These are phyloP conservation scores for Amoeboaphelidium protococcarum DNA, from an alignment of 371 early-diverging fungal species.

Conservation along the genomic window DNA sequence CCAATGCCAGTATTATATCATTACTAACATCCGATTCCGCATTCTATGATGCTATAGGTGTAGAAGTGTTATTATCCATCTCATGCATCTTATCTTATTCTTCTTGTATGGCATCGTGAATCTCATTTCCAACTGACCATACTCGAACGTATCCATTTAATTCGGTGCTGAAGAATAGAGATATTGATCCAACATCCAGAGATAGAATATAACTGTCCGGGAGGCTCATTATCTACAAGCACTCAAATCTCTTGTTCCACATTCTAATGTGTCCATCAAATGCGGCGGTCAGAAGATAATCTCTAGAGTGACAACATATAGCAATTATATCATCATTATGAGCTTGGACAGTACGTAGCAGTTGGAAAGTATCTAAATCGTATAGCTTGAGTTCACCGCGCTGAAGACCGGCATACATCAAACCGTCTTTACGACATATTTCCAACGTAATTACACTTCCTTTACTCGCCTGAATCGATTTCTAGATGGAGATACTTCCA, in stretches of 20 bases:
- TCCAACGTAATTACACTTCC: conserved; percentile 29
- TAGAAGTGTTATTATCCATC: neutral
- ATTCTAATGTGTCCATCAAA: conserved; percentile 49
- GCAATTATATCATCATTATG: conserved; percentile 41
- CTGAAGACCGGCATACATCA: conserved; percentile 49
- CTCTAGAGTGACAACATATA: conserved; percentile 16
- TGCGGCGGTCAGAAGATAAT: conserved; percentile 32
- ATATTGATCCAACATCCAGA: conserved; percentile 29
- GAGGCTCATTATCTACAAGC: conserved; percentile 24
- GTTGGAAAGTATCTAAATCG: conserved; percentile 50
- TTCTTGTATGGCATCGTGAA: neutral
- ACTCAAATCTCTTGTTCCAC: conserved; percentile 41
- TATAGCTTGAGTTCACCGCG: conserved; percentile 42
- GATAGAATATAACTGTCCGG: conserved; percentile 34
- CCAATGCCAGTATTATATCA: conserved; percentile 28
- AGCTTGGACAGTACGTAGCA: conserved; percentile 32
- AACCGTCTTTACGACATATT: conserved; percentile 33
- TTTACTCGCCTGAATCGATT: too few species aligned
- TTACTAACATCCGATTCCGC: conserved; percentile 5
- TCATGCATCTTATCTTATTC: neutral
- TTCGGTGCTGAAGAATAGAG: too few species aligned
- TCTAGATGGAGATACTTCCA: too few species aligned
- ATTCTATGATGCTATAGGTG: neutral
- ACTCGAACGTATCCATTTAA: too few species aligned
- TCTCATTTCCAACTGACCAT: neutral